A percentile compares a stretch with the other conserved stretches of the same genome.
These are phyloP conservation scores for Talaromyces sp. DNA, from an alignment of 2,329 filamentous ascomycete genomes.

Conservation along the genomic window DNA sequence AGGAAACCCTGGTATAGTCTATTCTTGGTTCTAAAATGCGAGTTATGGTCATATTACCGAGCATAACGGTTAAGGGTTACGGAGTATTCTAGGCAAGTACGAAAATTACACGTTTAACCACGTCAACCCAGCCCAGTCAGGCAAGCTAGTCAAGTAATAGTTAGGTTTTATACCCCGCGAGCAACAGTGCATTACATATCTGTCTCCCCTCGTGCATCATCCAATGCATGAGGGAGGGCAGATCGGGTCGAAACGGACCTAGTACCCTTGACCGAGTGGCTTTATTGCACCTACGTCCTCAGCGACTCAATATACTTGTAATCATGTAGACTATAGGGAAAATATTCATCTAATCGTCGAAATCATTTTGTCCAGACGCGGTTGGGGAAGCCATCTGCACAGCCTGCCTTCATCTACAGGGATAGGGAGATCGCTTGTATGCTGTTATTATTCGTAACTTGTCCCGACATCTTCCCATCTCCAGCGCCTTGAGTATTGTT, in stretches of 20 bases:
- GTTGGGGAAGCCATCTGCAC: background rate
- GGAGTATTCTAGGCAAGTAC: background rate
- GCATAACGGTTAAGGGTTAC: background rate
- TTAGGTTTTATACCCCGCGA: background rate
- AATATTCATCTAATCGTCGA: background rate
- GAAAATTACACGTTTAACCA: background rate
- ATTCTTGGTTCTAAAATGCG: background rate
- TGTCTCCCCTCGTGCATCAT: background rate
- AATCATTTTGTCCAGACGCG: background rate
- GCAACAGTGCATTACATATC: background rate
- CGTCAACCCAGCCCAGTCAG: background rate
- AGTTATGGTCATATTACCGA: background rate
- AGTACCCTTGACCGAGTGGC: background rate
- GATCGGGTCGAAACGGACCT: slow-evolving; percentile 10
- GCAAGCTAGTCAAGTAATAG: background rate
- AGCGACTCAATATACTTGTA: background rate
- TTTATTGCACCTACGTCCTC: background rate
- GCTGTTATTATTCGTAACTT: background rate
- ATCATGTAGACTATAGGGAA: background rate
- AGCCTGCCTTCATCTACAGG: background rate
- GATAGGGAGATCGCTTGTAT: background rate
- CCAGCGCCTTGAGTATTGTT: slow-evolving; percentile 4
- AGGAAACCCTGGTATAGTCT: background rate
- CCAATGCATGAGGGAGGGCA: background rate
- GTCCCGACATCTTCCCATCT: background rate